These are phyloP conservation scores for Boletus vinaceobasis DNA, from an alignment of 768 basidiomycete species.

Conservation along the genomic window DNA sequence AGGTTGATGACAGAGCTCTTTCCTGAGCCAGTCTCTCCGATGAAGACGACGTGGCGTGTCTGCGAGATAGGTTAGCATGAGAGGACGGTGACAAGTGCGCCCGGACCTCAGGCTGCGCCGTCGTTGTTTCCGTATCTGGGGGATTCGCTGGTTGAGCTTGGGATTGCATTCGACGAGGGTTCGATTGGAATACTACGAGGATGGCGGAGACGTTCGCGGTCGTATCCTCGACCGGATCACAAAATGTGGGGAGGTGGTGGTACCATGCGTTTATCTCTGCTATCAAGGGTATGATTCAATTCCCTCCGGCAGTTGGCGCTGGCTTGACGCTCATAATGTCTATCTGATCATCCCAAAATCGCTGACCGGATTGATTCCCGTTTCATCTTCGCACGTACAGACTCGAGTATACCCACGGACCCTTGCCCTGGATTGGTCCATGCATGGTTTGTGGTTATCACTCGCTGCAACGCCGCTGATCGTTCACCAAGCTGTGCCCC, in stretches of 20 bases:
- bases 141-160: background rate
- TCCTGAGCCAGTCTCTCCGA: constrained; percentile 33
- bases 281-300: background rate
- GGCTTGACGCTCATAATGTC: background rate
- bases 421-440: no score
- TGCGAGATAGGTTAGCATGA: constrained; percentile 4
- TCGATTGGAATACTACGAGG: background rate
- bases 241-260: background rate
- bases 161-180: background rate
- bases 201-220: background rate
- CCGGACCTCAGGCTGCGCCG: constrained; percentile 8
- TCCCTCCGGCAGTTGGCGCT: background rate
- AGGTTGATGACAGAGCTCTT: constrained; percentile 46
- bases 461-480: no score
- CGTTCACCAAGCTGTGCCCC: no score
- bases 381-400: background rate
- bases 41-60: constrained; percentile 34
- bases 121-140: background rate
- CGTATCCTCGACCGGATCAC: background rate
- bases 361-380: background rate
- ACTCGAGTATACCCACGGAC: no score
- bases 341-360: background rate
- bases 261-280: background rate
- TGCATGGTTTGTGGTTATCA: no score
- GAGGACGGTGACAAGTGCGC: background rate